These are phyloP conservation scores for Pseudogymnoascus sp. DNA, from an alignment of 2,329 filamentous ascomycete species.

Conservation along the genomic window DNA sequence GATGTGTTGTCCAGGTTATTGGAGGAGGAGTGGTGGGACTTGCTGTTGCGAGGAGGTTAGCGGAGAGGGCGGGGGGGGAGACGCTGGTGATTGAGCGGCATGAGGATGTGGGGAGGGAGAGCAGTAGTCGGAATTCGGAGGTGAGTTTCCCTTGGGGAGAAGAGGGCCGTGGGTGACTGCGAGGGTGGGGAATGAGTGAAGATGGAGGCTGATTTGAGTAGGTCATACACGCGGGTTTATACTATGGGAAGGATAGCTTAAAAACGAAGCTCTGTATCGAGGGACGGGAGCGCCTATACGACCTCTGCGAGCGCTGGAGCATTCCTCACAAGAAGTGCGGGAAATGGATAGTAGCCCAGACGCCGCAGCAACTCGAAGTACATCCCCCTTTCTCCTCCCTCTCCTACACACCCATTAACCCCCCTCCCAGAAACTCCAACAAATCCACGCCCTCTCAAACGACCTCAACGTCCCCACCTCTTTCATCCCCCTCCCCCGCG, in stretches of 20 bases:
- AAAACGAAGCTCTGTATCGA: constrained; percentile 79
- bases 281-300: constrained; percentile 72
- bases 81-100: constrained; percentile 63
- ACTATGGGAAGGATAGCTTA: constrained; percentile 69
- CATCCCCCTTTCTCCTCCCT: background rate
- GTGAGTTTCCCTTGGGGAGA: constrained; percentile 14
- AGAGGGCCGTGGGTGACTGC: background rate
- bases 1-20: constrained; percentile 31
- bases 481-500: constrained; percentile 60
- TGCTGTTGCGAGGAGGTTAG: constrained; percentile 57
- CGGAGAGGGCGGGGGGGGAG: constrained; percentile 50
- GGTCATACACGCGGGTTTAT: constrained; percentile 92
- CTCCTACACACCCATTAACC: background rate
- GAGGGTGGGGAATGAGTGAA: background rate
- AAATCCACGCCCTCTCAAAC: constrained; percentile 39
- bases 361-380: constrained; percentile 46
- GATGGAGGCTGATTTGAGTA: constrained; percentile 32
- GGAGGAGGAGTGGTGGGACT: constrained; percentile 64
- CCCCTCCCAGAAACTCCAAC: constrained; percentile 34
- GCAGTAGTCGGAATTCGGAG: constrained; percentile 66
- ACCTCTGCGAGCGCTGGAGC: constrained; percentile 57
- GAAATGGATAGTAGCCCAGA: constrained; percentile 95
- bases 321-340: constrained; percentile 71
- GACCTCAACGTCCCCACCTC: constrained; percentile 57
- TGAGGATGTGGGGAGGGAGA: constrained; percentile 58